Evolutionary conservation across 495 filamentous ascomycete genomes (phyloP).

Genomic region (Thermochaetoides thermophila): DNA sequence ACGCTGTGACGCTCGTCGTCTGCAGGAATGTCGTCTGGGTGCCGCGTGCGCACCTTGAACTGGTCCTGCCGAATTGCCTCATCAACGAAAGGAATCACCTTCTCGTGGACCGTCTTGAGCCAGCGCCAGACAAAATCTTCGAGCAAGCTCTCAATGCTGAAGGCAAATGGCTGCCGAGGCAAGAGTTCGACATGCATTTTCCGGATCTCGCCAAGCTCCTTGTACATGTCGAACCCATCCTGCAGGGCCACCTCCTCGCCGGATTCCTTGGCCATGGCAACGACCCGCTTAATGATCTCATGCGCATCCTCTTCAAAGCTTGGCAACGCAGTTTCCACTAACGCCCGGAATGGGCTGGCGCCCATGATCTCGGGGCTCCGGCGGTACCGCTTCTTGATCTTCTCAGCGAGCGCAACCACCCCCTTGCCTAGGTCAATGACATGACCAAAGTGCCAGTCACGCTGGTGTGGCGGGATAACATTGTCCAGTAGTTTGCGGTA

Average conservation of each 20-base stretch:
- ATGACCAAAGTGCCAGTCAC: constrained; percentile 73
- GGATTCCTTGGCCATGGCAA: constrained; percentile 49
- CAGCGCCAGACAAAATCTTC: constrained; percentile 92
- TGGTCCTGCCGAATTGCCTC: constrained; percentile 77
- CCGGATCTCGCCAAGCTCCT: constrained; percentile 68
- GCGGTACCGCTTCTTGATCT: constrained; percentile 79
- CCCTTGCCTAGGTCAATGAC: constrained; percentile 77
- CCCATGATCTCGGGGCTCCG: constrained; percentile 85
- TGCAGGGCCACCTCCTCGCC: constrained; percentile 68
- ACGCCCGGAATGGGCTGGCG: constrained; percentile 65
- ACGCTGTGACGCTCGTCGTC: constrained; percentile 86
- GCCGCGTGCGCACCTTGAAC: constrained; percentile 53
- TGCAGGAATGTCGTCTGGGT: constrained; percentile 42
- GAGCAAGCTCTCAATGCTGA: constrained; percentile 71
- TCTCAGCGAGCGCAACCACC: constrained; percentile 65
- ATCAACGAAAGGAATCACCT: constrained; percentile 73
- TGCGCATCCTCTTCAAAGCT: constrained; percentile 77
- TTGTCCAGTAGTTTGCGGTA: constrained; percentile 59
- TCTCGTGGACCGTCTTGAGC: constrained; percentile 67
- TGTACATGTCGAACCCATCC: constrained; percentile 90
- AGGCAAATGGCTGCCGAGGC: constrained; percentile 54
- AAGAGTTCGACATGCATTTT: constrained; percentile 59
- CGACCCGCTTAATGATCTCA: constrained; percentile 65
- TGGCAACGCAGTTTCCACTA: constrained; percentile 74
- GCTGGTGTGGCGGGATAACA: constrained; percentile 56